These are phyloP conservation scores for Crithidia sp. DNA, from an alignment of 208 protist genomes.

Conservation along the genomic window DNA sequence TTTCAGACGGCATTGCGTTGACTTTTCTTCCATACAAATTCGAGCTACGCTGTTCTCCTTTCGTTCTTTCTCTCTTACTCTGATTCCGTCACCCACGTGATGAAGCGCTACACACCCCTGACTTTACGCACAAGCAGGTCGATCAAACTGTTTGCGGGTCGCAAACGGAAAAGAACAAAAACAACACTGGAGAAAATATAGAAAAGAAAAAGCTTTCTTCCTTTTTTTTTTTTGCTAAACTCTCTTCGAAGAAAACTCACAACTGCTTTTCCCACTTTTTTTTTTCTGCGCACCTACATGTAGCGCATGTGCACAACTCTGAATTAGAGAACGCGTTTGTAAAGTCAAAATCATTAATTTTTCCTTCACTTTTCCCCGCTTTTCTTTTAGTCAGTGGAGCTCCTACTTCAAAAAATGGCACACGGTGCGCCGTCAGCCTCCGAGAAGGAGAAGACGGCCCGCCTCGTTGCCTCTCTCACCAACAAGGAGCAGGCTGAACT, in stretches of 20 bases:
- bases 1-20: too few relatives aligned
- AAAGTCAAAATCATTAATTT: background rate
- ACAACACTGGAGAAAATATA: background rate
- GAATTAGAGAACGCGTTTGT: too few relatives aligned
- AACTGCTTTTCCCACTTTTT: background rate
- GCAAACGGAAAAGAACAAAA: background rate
- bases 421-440: constrained; percentile 13
- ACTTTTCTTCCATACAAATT: too few relatives aligned
- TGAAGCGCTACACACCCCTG: too few relatives aligned
- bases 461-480: constrained; percentile 40
- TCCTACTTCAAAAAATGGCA: background rate
- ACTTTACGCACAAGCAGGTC: too few relatives aligned
- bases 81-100: too few relatives aligned
- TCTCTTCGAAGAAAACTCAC: too few relatives aligned
- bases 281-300: constrained; percentile 15
- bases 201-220: background rate
- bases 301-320: too few relatives aligned
- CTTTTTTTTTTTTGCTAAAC: background rate
- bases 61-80: too few relatives aligned
- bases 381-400: too few relatives aligned
- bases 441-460: constrained; percentile 35
- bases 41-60: too few relatives aligned
- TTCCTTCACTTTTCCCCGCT: background rate
- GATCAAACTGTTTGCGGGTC: background rate
- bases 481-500: constrained; percentile 65